These are phyloP conservation scores for Strobilomyces echinocephalus DNA, from an alignment of 768 basidiomycete genomes.

Conservation along the genomic window DNA sequence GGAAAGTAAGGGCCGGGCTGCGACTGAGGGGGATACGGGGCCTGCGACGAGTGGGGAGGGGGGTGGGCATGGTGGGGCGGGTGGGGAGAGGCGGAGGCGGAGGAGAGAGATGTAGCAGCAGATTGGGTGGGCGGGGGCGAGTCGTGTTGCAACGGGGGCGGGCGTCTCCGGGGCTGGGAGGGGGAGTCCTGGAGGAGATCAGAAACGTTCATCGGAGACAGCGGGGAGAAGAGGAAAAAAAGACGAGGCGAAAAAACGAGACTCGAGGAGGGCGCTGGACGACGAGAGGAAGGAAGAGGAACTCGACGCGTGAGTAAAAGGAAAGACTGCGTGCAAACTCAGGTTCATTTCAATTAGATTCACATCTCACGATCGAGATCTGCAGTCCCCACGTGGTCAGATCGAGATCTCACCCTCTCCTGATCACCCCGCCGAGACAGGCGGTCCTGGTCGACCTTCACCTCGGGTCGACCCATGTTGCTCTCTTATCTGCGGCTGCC, in stretches of 20 bases:
- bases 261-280: constrained; percentile 8
- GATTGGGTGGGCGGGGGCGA: constrained; percentile 26
- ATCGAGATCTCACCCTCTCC: constrained; percentile 24
- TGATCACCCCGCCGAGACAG: constrained; percentile 2
- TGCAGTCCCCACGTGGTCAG: constrained; percentile 23
- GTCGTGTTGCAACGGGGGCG: constrained; percentile 25
- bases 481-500: not conserved
- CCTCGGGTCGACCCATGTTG: no score
- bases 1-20: constrained; percentile 16
- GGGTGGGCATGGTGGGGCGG: constrained; percentile 26
- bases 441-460: not conserved
- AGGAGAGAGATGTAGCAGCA: constrained; percentile 20
- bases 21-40: constrained; percentile 22
- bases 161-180: constrained; percentile 45
- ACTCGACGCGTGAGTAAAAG: constrained; percentile 27
- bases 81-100: constrained; percentile 31
- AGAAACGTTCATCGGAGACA: constrained; percentile 56
- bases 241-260: not conserved
- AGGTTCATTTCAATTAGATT: constrained; percentile 34
- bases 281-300: constrained; percentile 28
- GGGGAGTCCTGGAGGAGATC: constrained; percentile 67
- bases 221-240: not conserved
- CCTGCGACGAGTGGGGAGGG: constrained; percentile 11
- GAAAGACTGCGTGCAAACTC: constrained; percentile 25
- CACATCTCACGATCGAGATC: constrained; percentile 33